Percentiles rank a stretch among this genome's conserved stretches.
phyloP scores from a whole-genome alignment of 2,329 filamentous ascomycete genomes.

The Macrophomina phaseolina region DNA sequence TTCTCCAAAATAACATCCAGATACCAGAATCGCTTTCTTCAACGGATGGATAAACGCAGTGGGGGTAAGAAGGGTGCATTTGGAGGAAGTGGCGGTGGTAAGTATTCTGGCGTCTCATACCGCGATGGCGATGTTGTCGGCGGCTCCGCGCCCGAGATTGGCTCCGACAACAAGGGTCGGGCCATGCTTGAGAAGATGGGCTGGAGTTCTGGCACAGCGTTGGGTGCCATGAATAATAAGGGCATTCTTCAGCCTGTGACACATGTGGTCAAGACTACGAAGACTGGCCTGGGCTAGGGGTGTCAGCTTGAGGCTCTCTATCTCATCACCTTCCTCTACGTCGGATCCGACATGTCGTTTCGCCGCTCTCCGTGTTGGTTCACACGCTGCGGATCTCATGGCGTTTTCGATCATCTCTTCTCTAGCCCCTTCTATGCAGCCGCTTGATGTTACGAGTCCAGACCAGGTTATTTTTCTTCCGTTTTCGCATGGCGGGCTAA shows the following conservation, averaged over 20 bases:
- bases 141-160: conserved; percentile 81
- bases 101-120: conserved; percentile 61
- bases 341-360: too few relatives aligned
- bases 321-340: neutral
- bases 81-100: conserved; percentile 44
- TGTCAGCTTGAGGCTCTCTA: neutral
- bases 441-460: too few relatives aligned
- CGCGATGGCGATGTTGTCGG: conserved; percentile 89
- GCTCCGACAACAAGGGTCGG: conserved; percentile 80
- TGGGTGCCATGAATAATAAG: conserved; percentile 83
- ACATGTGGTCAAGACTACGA: conserved; percentile 85
- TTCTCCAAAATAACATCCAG: conserved; percentile 50
- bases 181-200: conserved; percentile 97
- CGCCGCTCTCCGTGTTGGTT: too few relatives aligned
- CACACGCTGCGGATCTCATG: too few relatives aligned
- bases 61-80: conserved; percentile 30
- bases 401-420: too few relatives aligned
- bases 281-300: conserved; percentile 76
- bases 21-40: conserved; percentile 19
- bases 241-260: conserved; percentile 86
- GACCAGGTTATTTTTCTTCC: too few relatives aligned
- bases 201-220: conserved; percentile 83
- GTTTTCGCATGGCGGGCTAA: too few relatives aligned
- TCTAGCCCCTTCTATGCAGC: too few relatives aligned
- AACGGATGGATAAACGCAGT: conserved; percentile 16